Evolutionary conservation across 331 rosid genomes (phyloP).

Genomic region (Rhamnella rubrinervis): DNA sequence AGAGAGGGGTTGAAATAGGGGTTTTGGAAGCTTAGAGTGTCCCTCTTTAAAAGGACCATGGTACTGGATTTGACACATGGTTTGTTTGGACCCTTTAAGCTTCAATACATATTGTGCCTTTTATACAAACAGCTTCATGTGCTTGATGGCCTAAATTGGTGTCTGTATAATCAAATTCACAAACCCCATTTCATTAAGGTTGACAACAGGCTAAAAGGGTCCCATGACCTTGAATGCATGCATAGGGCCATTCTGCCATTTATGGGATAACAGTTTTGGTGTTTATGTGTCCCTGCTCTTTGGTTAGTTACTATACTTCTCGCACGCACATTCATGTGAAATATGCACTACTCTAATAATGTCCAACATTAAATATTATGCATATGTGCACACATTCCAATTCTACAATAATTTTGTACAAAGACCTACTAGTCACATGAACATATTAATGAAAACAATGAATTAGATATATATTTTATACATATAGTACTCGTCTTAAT

Average conservation of each 20-base stretch:
- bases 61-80: conserved; percentile 10
- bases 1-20: background rate
- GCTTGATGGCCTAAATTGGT: conserved; percentile 4
- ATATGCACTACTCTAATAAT: background rate
- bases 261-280: too few relatives aligned
- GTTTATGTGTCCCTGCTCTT: conserved; percentile 4
- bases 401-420: too few relatives aligned
- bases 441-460: too few relatives aligned
- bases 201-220: conserved; percentile 16
- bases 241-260: conserved; percentile 13
- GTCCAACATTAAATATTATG: background rate
- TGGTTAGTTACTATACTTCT: background rate
- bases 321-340: background rate
- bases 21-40: background rate
- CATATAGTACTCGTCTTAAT: too few relatives aligned
- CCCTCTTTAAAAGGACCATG: background rate
- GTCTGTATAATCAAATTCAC: background rate
- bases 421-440: too few relatives aligned
- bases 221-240: conserved; percentile 25
- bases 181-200: conserved; percentile 8
- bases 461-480: too few relatives aligned
- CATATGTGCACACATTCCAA: too few relatives aligned
- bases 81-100: conserved; percentile 16
- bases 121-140: conserved; percentile 23
- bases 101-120: conserved; percentile 5